Percentiles rank a stretch among this genome's conserved stretches.
phyloP scores from a whole-genome alignment of 2,329 filamentous ascomycete species.

The Lachnellula hyalina region DNA sequence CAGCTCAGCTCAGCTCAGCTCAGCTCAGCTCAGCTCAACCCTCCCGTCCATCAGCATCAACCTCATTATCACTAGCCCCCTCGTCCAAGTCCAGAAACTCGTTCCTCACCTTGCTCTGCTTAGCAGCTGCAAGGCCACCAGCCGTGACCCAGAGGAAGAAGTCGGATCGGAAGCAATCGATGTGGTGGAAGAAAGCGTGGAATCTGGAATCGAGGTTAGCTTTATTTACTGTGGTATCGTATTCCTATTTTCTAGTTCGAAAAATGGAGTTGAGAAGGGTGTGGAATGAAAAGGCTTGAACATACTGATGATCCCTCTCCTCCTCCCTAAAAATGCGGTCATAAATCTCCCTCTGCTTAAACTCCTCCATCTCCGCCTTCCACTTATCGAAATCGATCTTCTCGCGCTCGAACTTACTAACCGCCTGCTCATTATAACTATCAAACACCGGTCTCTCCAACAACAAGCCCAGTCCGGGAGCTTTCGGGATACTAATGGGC shows the following conservation, averaged over 20 bases:
- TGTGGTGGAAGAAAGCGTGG: slow-evolving; percentile 72
- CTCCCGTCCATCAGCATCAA: slow-evolving; percentile 32
- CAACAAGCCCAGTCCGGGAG: slow-evolving; percentile 79
- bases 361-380: slow-evolving; percentile 73
- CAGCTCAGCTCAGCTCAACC: slow-evolving; percentile 11
- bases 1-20: slow-evolving; percentile 1
- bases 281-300: background rate
- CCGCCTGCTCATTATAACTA: slow-evolving; percentile 73
- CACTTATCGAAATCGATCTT: slow-evolving; percentile 75
- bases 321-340: slow-evolving; percentile 86
- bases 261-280: background rate
- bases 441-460: slow-evolving; percentile 91
- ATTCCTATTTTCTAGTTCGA: background rate
- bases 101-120: slow-evolving; percentile 42
- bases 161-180: slow-evolving; percentile 67
- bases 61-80: slow-evolving; percentile 40
- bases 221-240: background rate
- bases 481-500: slow-evolving; percentile 87
- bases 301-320: slow-evolving; percentile 79
- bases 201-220: slow-evolving; percentile 47
- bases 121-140: slow-evolving; percentile 58
- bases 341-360: slow-evolving; percentile 92
- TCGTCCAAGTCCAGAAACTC: slow-evolving; percentile 42
- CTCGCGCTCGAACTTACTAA: slow-evolving; percentile 56
- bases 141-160: slow-evolving; percentile 73